Percentiles rank a stretch among this genome's conserved stretches.
phyloP scores from a whole-genome alignment of 805 yeast genomes.

The Starmerella etchellsii region DNA sequence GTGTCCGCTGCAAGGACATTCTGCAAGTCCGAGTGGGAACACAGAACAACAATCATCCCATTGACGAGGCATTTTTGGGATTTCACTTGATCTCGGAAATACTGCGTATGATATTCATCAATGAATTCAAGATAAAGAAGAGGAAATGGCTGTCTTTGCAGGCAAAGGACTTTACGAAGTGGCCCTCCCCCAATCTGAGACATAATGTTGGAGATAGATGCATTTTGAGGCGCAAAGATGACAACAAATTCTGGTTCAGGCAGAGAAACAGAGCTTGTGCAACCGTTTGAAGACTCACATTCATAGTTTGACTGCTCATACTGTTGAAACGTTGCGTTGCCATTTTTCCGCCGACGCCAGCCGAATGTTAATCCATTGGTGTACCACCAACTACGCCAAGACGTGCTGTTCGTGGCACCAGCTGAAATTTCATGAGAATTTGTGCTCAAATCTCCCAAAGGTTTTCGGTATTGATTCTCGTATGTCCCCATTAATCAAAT shows the following conservation, averaged over 20 bases:
- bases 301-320: background rate
- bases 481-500: background rate
- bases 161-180: conserved; percentile 1
- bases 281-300: no score
- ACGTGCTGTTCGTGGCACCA: background rate
- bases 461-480: background rate
- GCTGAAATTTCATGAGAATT: background rate
- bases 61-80: conserved; percentile 2
- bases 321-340: no score
- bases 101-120: background rate
- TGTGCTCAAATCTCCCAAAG: background rate
- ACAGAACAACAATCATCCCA: conserved; percentile 1
- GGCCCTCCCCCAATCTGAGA: conserved; percentile 21
- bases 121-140: conserved; percentile 6
- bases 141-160: background rate
- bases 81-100: conserved; percentile 1
- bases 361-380: background rate
- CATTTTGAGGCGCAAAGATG: background rate
- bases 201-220: conserved; percentile 8
- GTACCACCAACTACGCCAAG: conserved; percentile 7
- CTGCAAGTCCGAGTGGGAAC: background rate
- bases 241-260: background rate
- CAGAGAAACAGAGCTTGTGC: background rate
- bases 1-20: background rate
- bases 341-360: background rate